These are phyloP conservation scores for Jamesozyma jinghongensis DNA, from an alignment of 805 yeast genomes.

Conservation along the genomic window DNA sequence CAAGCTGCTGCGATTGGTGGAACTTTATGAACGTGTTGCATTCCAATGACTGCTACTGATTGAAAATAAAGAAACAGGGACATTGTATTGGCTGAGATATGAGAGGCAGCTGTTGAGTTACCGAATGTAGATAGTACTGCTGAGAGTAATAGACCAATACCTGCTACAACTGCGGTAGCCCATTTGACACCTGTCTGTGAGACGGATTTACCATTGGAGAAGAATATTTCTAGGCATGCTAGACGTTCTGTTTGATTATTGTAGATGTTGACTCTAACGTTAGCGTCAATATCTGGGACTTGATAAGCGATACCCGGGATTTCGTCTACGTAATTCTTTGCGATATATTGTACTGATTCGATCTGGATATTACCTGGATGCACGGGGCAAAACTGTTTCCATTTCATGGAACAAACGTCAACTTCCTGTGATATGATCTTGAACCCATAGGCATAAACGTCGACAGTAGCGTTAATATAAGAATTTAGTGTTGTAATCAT, in stretches of 20 bases:
- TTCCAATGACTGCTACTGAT: constrained; percentile 71
- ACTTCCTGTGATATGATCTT: constrained; percentile 47
- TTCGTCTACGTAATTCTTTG: constrained; percentile 39
- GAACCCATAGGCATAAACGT: constrained; percentile 87
- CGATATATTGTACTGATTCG: constrained; percentile 57
- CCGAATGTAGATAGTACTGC: constrained; percentile 78
- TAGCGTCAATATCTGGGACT: constrained; percentile 84
- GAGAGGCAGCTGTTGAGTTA: constrained; percentile 83
- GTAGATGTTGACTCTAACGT: constrained; percentile 49
- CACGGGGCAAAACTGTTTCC: constrained; percentile 89
- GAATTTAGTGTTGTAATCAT: constrained; percentile 61
- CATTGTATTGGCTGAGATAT: constrained; percentile 81
- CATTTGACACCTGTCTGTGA: constrained; percentile 78
- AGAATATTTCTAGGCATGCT: constrained; percentile 70
- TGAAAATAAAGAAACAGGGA: constrained; percentile 85
- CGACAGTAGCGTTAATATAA: constrained; percentile 57
- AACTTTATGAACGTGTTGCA: constrained; percentile 76
- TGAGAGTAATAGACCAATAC: constrained; percentile 73
- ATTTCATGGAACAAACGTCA: constrained; percentile 52
- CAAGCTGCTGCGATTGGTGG: constrained; percentile 95
- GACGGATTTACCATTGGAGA: constrained; percentile 73
- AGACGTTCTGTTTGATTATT: constrained; percentile 36
- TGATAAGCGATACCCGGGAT: constrained; percentile 82
- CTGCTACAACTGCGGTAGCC: constrained; percentile 91
- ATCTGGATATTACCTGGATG: constrained; percentile 75